Evolutionary conservation across 1,284 basidiomycete genomes (phyloP).

Genomic region (Anthracocystis walkeri): DNA sequence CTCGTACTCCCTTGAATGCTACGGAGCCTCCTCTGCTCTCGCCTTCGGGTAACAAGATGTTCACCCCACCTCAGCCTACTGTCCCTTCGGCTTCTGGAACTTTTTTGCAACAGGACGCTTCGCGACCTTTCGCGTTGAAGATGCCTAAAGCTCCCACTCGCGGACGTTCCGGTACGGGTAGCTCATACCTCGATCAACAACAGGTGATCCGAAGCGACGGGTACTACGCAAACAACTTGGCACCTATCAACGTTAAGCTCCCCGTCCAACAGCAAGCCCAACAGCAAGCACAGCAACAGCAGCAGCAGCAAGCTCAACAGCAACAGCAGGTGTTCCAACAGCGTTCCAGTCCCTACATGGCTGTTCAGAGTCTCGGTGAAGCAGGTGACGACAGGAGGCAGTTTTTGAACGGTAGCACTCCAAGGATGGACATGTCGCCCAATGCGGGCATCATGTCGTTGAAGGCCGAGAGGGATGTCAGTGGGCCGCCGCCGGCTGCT

Average conservation of each 20-base stretch:
- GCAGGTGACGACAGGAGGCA: conserved; percentile 18
- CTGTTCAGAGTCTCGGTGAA: conserved; percentile 9
- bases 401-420: conserved; percentile 24
- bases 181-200: conserved; percentile 38
- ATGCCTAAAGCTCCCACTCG: conserved; percentile 46
- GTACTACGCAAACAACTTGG: conserved; percentile 29
- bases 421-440: conserved; percentile 30
- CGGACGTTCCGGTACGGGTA: conserved; percentile 34
- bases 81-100: conserved; percentile 30
- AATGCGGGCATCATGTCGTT: conserved; percentile 26
- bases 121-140: conserved; percentile 47
- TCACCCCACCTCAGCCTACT: conserved; percentile 42
- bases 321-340: conserved; percentile 22
- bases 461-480: conserved; percentile 32
- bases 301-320: conserved; percentile 16
- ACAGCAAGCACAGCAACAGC: conserved; percentile 11
- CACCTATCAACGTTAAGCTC: conserved; percentile 33
- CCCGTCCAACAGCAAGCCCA: conserved; percentile 9
- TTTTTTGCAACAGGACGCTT: conserved; percentile 38
- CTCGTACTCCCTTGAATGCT: conserved; percentile 52
- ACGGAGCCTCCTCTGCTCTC: conserved; percentile 42
- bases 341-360: conserved; percentile 35
- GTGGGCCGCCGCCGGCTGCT: conserved; percentile 21
- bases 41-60: conserved; percentile 33
- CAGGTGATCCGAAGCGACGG: conserved; percentile 5